Evolutionary conservation across 179 eudicot species (phyloP).

Genomic region (Silene coronaria): DNA sequence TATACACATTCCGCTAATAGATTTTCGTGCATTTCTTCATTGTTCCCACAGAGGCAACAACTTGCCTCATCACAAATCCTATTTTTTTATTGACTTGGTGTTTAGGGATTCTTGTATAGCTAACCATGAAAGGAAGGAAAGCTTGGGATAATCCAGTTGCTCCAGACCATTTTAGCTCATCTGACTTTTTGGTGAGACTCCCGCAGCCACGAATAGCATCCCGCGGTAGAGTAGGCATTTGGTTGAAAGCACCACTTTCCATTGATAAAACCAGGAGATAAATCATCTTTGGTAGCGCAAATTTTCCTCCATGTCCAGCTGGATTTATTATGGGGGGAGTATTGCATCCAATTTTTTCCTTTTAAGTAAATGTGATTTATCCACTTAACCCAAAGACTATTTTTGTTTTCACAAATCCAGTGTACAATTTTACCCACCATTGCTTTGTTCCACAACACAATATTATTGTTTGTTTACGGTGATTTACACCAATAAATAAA

Average conservation of each 20-base stretch:
- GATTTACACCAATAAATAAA: constrained; percentile 5
- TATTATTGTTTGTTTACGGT: constrained; percentile 3
- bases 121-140: no score
- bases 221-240: not conserved
- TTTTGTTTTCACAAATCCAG: no score
- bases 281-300: not conserved
- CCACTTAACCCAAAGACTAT: not conserved
- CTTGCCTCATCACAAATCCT: not conserved
- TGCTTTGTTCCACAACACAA: not conserved
- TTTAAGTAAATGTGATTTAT: no score
- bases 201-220: not conserved
- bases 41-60: not conserved
- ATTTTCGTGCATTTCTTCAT: not conserved
- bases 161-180: no score
- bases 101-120: no score
- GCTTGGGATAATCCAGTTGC: no score
- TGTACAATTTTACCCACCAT: no score
- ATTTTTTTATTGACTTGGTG: no score
- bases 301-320: not conserved
- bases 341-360: not conserved
- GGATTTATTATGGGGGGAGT: not conserved
- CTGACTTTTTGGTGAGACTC: no score
- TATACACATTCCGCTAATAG: not conserved
- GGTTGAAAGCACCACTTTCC: not conserved
- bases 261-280: not conserved